Evolutionary conservation across 2,329 filamentous ascomycete genomes (phyloP), one percentile per base, ranked within the genome.

Genomic region (Colletotrichum godetiae): DNA sequence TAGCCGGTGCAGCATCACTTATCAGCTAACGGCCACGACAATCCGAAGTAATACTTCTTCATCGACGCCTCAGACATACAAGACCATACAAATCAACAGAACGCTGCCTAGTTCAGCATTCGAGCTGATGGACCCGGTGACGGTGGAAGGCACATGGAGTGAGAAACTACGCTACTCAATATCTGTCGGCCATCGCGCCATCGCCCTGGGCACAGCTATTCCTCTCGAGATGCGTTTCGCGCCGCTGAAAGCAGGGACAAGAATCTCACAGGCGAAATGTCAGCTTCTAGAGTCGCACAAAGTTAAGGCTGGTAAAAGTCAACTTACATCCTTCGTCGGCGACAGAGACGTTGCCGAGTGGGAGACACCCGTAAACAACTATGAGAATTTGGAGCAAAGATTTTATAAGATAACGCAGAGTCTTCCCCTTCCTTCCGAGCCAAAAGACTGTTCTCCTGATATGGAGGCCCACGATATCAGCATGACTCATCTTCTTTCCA

Each of bases 51-150:
- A 63, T 4, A 46, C 42, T 4, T 60, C 61, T 2, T 37, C 46
- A 0, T 42, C 52, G 1, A 33, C 24, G 5, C 70, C 70, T 1
- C 67, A 65, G 1, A 59, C 66, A 11, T 60, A 64, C 3, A 57
- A 42, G 3, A 46, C 60, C 11, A 31, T 73, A 10, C 66, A 66
- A 3, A 57, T 73, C 15, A 73, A 56, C 35, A 33, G 70, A 11
- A 69, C 70, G 15, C 33, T 65, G 1, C 46, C 57, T 2, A 56
- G 33, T 42, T 69, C 70, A 8, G 66, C 59, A 1, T 72, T 72
- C 19, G 69, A 72, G 53, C 19, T 69, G 10, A 73, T 73, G 70
- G 70, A 73, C n/a, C 46, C 70, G 4, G 27, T 31, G 7, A 69
- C 60, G 1, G 42, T 65, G 2, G 70, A 73, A 33, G 70, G 70